These are phyloP conservation scores for Neofusicoccum sp. DNA, from an alignment of 2,329 filamentous ascomycete genomes.

Conservation along the genomic window DNA sequence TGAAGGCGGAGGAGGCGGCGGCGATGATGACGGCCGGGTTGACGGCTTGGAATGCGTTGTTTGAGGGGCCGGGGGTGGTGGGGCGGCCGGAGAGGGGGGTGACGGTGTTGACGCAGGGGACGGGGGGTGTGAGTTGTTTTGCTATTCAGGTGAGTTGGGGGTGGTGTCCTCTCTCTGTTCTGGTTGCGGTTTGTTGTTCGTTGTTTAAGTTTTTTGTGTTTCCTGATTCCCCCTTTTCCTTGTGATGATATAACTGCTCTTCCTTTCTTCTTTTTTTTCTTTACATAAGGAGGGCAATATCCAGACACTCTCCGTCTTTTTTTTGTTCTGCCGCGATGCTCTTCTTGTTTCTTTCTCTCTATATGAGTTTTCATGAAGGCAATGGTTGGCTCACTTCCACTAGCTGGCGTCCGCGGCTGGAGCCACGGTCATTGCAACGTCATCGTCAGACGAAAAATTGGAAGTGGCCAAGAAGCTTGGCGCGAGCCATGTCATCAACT, in stretches of 20 bases:
- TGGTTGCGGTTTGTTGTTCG: no score
- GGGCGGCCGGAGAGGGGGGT: slow-evolving; percentile 28
- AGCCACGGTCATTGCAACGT: slow-evolving; percentile 49
- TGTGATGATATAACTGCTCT: not conserved
- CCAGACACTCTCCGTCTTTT: no score
- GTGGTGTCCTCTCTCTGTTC: no score
- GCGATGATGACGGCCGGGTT: slow-evolving; percentile 45
- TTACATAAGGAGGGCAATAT: not conserved
- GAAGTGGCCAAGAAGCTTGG: slow-evolving; percentile 38
- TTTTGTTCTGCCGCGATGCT: no score
- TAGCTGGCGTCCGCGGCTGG: slow-evolving; percentile 47
- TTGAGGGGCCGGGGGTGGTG: slow-evolving; percentile 35
- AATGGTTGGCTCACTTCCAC: no score
- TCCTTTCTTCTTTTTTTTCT: slow-evolving; percentile 30
- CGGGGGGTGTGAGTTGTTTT: slow-evolving; percentile 19
- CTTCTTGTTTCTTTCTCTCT: not conserved
- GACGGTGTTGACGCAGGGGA: slow-evolving; percentile 39
- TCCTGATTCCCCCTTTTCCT: no score
- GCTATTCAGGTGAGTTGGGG: slow-evolving; percentile 16
- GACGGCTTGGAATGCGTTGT: slow-evolving; percentile 51
- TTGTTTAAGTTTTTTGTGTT: no score
- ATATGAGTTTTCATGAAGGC: no score
- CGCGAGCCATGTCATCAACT: slow-evolving; percentile 51
- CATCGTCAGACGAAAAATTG: slow-evolving; percentile 52
- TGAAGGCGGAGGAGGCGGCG: slow-evolving; percentile 39